Conservation (phyloP, 1,139 yeast genomes). For the Hansenula sp. region DNA sequence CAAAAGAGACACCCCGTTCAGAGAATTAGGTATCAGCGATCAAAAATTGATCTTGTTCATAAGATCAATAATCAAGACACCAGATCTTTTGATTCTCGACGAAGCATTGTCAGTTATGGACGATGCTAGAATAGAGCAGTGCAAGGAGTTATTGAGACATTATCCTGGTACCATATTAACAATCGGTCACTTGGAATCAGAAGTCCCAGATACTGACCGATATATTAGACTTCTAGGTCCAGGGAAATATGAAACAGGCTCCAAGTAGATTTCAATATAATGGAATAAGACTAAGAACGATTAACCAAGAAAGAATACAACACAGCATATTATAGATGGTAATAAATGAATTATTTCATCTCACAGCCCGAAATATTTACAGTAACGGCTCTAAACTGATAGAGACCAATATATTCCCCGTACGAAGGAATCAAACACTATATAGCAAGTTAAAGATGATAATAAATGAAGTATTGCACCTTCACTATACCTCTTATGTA, state of each 20-base stretch:
- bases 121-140: conserved; percentile 54
- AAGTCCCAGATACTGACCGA: conserved; percentile 54
- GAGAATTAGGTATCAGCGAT: conserved; percentile 58
- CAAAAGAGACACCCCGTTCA: conserved; percentile 36
- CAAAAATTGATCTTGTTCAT: conserved; percentile 78
- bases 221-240: conserved; percentile 37
- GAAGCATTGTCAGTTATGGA: conserved; percentile 95
- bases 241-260: conserved; percentile 27
- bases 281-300: too few relatives aligned
- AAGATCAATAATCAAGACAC: conserved; percentile 72
- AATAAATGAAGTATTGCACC: too few relatives aligned
- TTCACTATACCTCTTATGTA: too few relatives aligned
- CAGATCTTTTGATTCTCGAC: conserved; percentile 75
- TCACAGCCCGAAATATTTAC: too few relatives aligned
- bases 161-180: conserved; percentile 69
- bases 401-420: too few relatives aligned
- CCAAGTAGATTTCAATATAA: neutral
- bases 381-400: too few relatives aligned
- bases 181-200: conserved; percentile 71
- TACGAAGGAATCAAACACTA: too few relatives aligned
- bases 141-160: conserved; percentile 60
- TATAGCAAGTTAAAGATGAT: too few relatives aligned
- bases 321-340: too few relatives aligned
- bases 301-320: too few relatives aligned
- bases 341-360: too few relatives aligned